These are phyloP conservation scores for Fusarium multiceps DNA, from an alignment of 2,329 filamentous ascomycete species.

Conservation along the genomic window DNA sequence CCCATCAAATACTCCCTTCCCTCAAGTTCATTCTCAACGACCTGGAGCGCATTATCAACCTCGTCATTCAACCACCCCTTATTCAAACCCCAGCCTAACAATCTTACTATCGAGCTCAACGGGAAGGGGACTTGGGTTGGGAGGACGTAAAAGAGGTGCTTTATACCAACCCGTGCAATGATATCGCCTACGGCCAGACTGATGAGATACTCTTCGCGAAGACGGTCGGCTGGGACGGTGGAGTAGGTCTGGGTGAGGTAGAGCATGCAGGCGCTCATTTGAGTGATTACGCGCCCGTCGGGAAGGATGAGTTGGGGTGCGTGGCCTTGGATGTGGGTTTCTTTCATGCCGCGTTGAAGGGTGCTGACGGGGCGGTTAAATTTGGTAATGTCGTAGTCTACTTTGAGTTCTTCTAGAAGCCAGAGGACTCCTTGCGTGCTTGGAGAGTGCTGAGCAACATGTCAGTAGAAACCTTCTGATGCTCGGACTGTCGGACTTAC, in stretches of 20 bases:
- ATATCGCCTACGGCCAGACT: not conserved
- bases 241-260: not conserved
- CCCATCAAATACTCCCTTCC: not conserved
- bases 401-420: not conserved
- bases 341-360: not conserved
- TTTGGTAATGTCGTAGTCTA: not conserved
- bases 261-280: not conserved
- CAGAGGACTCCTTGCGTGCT: not conserved
- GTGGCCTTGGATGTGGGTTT: not conserved
- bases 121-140: not conserved
- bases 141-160: not conserved
- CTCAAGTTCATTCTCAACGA: not conserved
- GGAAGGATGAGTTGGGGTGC: not conserved
- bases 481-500: not conserved
- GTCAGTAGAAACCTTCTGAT: not conserved
- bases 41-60: not conserved
- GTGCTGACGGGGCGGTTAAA: not conserved
- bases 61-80: not conserved
- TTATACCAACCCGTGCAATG: not conserved
- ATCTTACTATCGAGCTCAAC: accelerated
- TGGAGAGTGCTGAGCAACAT: not conserved
- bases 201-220: not conserved
- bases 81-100: not conserved
- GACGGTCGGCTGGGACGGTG: accelerated
- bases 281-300: not conserved